phyloP scores from a whole-genome alignment of 2,329 filamentous ascomycete genomes.

The Mycosphaerella sp. region DNA sequence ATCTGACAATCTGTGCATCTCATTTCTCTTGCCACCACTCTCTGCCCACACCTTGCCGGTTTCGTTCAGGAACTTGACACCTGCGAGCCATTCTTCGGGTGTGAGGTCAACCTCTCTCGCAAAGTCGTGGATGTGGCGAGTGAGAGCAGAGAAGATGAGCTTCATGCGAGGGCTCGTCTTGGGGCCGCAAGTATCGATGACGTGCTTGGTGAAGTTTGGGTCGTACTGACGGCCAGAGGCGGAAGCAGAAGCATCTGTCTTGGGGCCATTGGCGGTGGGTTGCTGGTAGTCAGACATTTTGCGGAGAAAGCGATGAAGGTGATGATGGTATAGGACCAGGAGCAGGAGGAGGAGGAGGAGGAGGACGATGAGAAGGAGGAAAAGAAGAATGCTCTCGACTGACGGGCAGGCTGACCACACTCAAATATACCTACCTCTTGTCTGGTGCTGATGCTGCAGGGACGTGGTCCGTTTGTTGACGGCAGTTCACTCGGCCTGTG shows the following conservation, averaged over 20 bases:
- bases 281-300: constrained; percentile 4
- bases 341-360: too few species aligned
- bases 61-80: constrained; percentile 68
- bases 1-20: constrained; percentile 66
- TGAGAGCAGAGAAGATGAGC: constrained; percentile 56
- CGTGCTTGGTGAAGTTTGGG: constrained; percentile 67
- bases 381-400: neutral
- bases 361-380: neutral
- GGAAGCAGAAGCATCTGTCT: neutral
- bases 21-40: constrained; percentile 62
- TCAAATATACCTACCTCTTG: constrained; percentile 6
- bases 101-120: constrained; percentile 70
- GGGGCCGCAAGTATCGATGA: constrained; percentile 66
- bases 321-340: too few species aligned
- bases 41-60: constrained; percentile 56
- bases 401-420: too few species aligned
- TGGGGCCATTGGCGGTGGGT: constrained; percentile 3
- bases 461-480: constrained; percentile 2
- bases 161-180: constrained; percentile 60
- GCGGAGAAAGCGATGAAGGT: neutral
- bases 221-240: constrained; percentile 50
- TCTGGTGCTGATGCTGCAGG: constrained; percentile 7
- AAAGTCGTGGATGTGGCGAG: constrained; percentile 72
- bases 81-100: constrained; percentile 68
- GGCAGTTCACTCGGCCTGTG: constrained; percentile 15